Base-by-base conservation (phyloP, 2,329 filamentous ascomycete species). In the Hypoxylon sp. region DNA sequence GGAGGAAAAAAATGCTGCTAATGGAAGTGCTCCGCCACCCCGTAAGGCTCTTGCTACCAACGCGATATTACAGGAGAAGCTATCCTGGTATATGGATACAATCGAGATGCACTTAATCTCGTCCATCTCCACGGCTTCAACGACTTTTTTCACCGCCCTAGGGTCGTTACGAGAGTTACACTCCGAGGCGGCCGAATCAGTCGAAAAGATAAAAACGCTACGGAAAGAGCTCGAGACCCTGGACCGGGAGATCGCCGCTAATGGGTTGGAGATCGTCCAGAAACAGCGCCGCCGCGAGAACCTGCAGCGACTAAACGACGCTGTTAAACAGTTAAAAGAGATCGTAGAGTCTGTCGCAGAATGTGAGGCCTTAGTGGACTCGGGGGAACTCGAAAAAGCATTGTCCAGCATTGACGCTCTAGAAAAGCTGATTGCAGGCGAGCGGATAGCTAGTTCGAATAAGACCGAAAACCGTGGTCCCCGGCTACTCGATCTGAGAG, bases 11-110 rank as follows among this genome's bases (percentile, higher is more conserved):
- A 82, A 80, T 33, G 78, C 79, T 3, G 78, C 82, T 2, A 92
- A 89, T 76, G 89, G 87, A 4, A 82, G 81, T 52, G 80, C 84
- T 0, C 79, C 85, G 20, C 84, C 85, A 9, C 89, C 91, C 7
- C 87, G 95, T 64, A 98, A 97, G 77, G 92, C 93, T 0, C 83
- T 99, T 26, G 95, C 95, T 6, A 97, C 94, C 0, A 99, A 99
- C 79, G 96, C 96, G 0, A 99, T 99, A 62, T 79, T 99, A 33
- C 96, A 99, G 77, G 96, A 99, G 79, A 99, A 99, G 79, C 83
- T 99, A 11, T 98, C 96, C 0, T 99, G 96, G 96, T 99, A 99
- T 78, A 97, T 99, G 93, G 96, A 99, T 77, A 99, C 96, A 0
- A 93, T 99, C 20, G 96, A 99, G 77, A 93, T 99, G 57, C 96